phyloP scores from a whole-genome alignment of 306 rosid species.

The Rosa lucieae region DNA sequence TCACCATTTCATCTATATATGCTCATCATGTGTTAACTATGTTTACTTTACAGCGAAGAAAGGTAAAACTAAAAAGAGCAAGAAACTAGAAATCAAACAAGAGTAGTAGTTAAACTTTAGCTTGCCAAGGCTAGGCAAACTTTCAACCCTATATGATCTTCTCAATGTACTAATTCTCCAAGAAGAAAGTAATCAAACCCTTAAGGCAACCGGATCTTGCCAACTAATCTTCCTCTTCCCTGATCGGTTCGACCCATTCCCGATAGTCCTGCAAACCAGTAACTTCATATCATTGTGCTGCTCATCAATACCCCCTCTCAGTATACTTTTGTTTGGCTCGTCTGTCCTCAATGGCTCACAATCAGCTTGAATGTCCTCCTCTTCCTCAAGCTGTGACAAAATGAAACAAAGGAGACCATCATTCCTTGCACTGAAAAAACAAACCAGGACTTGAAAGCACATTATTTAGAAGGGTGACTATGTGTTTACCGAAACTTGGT shows the following conservation, averaged over 20 bases:
- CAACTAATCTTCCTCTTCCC: slow-evolving; percentile 96
- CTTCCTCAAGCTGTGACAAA: slow-evolving; percentile 69
- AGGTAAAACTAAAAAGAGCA: slow-evolving; percentile 26
- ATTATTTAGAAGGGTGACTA: neutral
- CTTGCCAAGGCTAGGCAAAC: slow-evolving; percentile 29
- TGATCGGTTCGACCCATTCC: slow-evolving; percentile 67
- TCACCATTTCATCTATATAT: slow-evolving; percentile 47
- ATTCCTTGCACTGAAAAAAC: slow-evolving; percentile 16
- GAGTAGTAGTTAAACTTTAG: slow-evolving; percentile 20
- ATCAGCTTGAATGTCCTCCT: slow-evolving; percentile 69
- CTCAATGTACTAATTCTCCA: slow-evolving; percentile 10
- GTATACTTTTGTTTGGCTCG: slow-evolving; percentile 68
- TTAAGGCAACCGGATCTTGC: slow-evolving; percentile 71
- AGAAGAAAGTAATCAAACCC: slow-evolving; percentile 59
- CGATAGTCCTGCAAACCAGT: slow-evolving; percentile 63
- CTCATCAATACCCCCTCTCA: slow-evolving; percentile 55
- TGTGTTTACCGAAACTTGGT: slow-evolving; percentile 82
- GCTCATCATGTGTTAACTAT: slow-evolving; percentile 36
- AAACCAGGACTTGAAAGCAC: slow-evolving; percentile 13
- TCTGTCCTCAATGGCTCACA: slow-evolving; percentile 48
- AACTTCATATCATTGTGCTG: slow-evolving; percentile 68
- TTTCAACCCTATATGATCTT: slow-evolving; percentile 14
- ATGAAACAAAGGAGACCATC: slow-evolving; percentile 12
- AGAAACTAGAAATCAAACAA: slow-evolving; percentile 17
- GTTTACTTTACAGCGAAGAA: slow-evolving; percentile 48